Evolutionary conservation across 805 yeast species (phyloP).

Genomic region (Millerozyma acaciae): DNA sequence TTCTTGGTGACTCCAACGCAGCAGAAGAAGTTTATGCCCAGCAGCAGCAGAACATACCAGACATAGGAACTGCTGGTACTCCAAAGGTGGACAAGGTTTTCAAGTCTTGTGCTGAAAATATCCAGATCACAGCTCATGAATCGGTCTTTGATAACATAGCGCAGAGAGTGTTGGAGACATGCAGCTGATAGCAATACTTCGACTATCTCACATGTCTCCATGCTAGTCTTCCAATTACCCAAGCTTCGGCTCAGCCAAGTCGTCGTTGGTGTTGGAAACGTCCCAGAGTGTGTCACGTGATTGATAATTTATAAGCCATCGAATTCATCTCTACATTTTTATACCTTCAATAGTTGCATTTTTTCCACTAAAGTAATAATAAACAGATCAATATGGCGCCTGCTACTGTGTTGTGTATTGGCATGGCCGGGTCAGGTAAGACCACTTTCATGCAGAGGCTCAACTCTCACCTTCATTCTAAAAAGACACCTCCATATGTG

Average conservation of each 20-base stretch:
- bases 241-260: too few relatives aligned
- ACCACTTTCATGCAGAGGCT: constrained; percentile 96
- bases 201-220: too few relatives aligned
- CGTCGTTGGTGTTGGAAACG: too few relatives aligned
- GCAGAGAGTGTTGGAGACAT: constrained; percentile 40
- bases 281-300: constrained; percentile 5
- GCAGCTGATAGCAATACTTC: too few relatives aligned
- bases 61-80: constrained; percentile 51
- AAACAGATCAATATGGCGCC: constrained; percentile 22
- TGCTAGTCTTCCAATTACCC: too few relatives aligned
- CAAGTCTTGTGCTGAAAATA: constrained; percentile 66
- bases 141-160: constrained; percentile 57
- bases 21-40: constrained; percentile 45
- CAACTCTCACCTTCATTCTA: constrained; percentile 79
- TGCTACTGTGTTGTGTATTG: constrained; percentile 44
- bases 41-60: constrained; percentile 36
- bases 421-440: constrained; percentile 75
- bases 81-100: constrained; percentile 63
- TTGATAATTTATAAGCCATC: constrained; percentile 1
- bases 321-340: background rate
- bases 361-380: background rate
- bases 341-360: background rate
- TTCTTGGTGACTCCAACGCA: constrained; percentile 51
- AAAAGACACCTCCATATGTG: constrained; percentile 78
- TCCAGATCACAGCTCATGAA: constrained; percentile 57